These are phyloP conservation scores for Hypsizygus ulmarius DNA, from an alignment of 1,284 basidiomycete genomes.

Conservation along the genomic window DNA sequence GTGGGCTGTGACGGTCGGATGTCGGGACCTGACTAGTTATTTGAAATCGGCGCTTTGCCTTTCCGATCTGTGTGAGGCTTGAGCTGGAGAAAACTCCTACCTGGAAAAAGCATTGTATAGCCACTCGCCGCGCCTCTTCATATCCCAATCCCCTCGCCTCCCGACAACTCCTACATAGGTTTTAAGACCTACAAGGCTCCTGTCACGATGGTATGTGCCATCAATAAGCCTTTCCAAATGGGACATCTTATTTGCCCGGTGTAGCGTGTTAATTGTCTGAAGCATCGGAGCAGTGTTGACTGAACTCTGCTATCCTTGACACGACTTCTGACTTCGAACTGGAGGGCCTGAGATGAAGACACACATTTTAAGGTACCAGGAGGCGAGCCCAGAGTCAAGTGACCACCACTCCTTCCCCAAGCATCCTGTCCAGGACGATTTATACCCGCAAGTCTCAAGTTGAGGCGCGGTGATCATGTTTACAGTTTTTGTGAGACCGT, in stretches of 20 bases:
- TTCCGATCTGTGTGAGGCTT: too few species aligned
- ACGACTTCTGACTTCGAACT: background rate
- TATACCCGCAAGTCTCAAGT: constrained; percentile 6
- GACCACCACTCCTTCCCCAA: background rate
- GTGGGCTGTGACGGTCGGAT: too few species aligned
- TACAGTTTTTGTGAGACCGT: background rate
- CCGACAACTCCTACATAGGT: too few species aligned
- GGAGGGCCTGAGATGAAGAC: constrained; percentile 2
- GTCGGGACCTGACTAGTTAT: too few species aligned
- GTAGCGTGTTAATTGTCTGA: constrained; percentile 7
- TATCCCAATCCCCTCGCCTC: too few species aligned
- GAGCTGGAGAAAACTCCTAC: too few species aligned
- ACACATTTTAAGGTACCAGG: constrained; percentile 1
- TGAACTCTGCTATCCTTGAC: constrained; percentile 11
- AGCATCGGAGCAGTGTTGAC: constrained; percentile 5
- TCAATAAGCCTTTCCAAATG: background rate
- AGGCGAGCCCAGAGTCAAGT: constrained; percentile 8
- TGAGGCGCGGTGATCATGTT: background rate
- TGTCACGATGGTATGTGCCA: too few species aligned
- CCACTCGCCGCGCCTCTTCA: too few species aligned
- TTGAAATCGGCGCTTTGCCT: too few species aligned
- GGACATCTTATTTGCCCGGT: background rate
- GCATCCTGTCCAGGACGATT: constrained; percentile 3
- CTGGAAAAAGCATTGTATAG: too few species aligned
- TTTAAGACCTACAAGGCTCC: background rate